These are phyloP conservation scores for Sugiyamaella smithiae DNA, from an alignment of 805 yeast genomes.

Conservation along the genomic window DNA sequence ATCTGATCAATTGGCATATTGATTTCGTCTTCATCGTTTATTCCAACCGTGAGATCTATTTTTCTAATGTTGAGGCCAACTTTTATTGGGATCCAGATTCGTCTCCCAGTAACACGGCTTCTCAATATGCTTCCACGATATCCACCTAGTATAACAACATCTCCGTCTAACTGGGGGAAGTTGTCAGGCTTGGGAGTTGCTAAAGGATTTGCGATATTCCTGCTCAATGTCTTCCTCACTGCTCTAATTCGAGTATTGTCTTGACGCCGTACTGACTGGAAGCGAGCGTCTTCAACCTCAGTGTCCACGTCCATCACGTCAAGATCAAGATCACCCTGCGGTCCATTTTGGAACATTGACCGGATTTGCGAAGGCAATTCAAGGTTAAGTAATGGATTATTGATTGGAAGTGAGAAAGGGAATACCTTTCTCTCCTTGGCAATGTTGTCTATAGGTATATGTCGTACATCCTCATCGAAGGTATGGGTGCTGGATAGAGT, in stretches of 20 bases:
- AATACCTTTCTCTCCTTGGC: conserved; percentile 19
- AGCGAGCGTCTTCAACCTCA: conserved; percentile 63
- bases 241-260: conserved; percentile 72
- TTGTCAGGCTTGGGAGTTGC: conserved; percentile 21
- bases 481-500: not conserved
- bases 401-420: conserved; percentile 56
- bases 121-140: conserved; percentile 79
- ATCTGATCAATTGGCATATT: conserved; percentile 48
- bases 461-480: not conserved
- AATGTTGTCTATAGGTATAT: not conserved
- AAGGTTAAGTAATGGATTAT: conserved; percentile 40
- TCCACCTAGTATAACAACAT: conserved; percentile 80
- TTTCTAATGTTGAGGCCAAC: conserved; percentile 77
- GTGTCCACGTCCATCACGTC: conserved; percentile 42
- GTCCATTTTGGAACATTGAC: conserved; percentile 13
- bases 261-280: conserved; percentile 46
- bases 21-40: conserved; percentile 64
- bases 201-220: conserved; percentile 40
- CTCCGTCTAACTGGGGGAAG: conserved; percentile 60
- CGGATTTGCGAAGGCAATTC: conserved; percentile 22
- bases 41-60: conserved; percentile 70
- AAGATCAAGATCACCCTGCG: not conserved
- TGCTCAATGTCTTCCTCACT: conserved; percentile 57
- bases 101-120: conserved; percentile 57
- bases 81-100: conserved; percentile 83